A percentile compares a stretch with the other conserved stretches of the same genome.
These are phyloP conservation scores for Solanum hybrid DNA, from an alignment of 305 asterid genomes.

Conservation along the genomic window DNA sequence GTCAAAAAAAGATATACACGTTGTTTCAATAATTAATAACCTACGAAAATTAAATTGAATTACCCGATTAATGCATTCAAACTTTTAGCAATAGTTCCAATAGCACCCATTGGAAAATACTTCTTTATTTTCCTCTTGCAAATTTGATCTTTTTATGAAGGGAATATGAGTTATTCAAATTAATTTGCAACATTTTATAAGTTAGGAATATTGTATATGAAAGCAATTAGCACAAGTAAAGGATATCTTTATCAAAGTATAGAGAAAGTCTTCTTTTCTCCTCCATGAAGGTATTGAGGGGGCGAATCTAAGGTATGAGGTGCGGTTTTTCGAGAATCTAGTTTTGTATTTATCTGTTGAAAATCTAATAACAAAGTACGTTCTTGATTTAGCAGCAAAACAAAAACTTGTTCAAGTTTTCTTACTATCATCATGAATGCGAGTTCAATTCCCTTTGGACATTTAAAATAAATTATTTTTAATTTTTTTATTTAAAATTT, in stretches of 20 bases:
- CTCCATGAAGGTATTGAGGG: background rate
- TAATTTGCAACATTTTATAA: background rate
- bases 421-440: background rate
- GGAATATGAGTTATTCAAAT: background rate
- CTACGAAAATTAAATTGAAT: background rate
- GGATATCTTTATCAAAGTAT: background rate
- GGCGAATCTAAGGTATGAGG: background rate
- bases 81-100: constrained; percentile 52
- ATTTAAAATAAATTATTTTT: background rate
- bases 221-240: background rate
- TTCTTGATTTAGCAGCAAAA: background rate
- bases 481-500: background rate
- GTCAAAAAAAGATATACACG: background rate
- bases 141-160: background rate
- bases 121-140: background rate
- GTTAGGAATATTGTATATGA: background rate
- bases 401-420: background rate
- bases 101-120: constrained; percentile 40
- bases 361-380: background rate
- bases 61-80: constrained; percentile 65
- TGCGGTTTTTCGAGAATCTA: background rate
- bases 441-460: background rate
- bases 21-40: background rate
- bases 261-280: background rate
- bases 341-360: background rate